phyloP scores from a whole-genome alignment of 2,329 filamentous ascomycete species.

The Pestalotiopsis sp. region DNA sequence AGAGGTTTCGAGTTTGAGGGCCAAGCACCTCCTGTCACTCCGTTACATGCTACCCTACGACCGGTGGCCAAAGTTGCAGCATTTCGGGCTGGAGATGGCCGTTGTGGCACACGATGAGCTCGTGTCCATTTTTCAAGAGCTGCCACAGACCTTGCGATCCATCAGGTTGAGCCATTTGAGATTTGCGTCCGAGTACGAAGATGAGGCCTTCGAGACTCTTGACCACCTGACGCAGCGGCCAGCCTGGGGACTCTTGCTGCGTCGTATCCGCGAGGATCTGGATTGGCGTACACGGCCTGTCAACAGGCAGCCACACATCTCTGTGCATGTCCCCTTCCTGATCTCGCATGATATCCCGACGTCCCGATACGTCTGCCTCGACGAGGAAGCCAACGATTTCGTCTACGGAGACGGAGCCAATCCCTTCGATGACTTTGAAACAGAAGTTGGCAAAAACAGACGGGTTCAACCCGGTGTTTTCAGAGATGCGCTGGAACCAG shows the following conservation, averaged over 20 bases:
- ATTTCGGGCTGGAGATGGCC: background rate
- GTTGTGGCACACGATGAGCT: background rate
- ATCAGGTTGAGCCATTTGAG: background rate
- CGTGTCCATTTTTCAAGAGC: background rate
- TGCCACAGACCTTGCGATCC: background rate
- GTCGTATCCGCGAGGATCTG: background rate
- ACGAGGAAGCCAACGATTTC: background rate
- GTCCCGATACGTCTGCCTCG: background rate
- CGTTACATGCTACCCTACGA: background rate
- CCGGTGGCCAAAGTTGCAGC: background rate
- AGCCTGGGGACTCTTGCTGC: background rate
- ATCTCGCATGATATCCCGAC: background rate
- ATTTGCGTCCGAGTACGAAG: background rate
- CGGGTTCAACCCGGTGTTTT: background rate
- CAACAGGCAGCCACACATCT: background rate
- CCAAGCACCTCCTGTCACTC: background rate
- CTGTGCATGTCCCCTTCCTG: background rate
- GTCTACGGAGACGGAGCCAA: background rate
- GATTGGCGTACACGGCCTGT: background rate
- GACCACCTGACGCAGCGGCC: no score
- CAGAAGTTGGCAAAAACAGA: background rate
- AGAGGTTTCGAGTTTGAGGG: background rate
- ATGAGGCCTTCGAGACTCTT: no score
- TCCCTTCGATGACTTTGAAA: background rate
- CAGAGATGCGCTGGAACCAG: background rate